Evolutionary conservation across 257 asterid species (phyloP).

Genomic region (Parsonsia alboflavescens): DNA sequence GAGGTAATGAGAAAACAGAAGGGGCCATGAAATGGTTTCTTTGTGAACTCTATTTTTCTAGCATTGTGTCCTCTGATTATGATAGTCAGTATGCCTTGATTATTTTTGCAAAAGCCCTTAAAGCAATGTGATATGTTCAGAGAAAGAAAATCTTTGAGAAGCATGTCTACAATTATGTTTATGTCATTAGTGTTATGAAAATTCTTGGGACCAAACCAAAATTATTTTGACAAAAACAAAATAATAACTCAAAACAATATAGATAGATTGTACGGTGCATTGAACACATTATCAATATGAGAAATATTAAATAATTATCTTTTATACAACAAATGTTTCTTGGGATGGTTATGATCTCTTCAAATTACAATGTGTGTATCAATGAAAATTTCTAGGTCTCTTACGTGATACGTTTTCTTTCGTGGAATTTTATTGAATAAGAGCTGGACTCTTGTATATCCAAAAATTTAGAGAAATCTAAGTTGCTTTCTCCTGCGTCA

Average conservation of each 20-base stretch:
- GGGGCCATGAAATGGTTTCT: too few species aligned
- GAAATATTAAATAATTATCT: background rate
- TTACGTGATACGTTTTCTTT: background rate
- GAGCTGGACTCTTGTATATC: background rate
- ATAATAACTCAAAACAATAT: too few species aligned
- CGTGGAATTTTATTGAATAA: background rate
- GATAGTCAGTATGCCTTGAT: too few species aligned
- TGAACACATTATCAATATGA: background rate
- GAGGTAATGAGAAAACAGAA: slow-evolving; percentile 34
- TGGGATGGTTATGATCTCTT: background rate
- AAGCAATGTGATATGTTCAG: background rate
- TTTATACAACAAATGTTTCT: background rate
- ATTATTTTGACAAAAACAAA: background rate
- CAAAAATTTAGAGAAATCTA: background rate
- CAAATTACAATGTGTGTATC: background rate
- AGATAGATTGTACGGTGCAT: background rate
- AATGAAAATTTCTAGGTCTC: background rate
- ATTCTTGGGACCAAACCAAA: background rate
- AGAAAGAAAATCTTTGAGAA: background rate
- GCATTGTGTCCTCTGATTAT: too few species aligned
- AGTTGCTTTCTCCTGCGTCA: too few species aligned
- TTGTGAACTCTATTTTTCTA: too few species aligned
- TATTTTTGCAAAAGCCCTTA: too few species aligned
- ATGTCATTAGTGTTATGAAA: background rate
- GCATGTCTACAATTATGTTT: background rate